Percentiles rank a stretch among this genome's conserved stretches.
These are phyloP conservation scores for Ulota crispa DNA, from an alignment of 225 moss, liverwort and hornwort genomes.

Conservation along the genomic window DNA sequence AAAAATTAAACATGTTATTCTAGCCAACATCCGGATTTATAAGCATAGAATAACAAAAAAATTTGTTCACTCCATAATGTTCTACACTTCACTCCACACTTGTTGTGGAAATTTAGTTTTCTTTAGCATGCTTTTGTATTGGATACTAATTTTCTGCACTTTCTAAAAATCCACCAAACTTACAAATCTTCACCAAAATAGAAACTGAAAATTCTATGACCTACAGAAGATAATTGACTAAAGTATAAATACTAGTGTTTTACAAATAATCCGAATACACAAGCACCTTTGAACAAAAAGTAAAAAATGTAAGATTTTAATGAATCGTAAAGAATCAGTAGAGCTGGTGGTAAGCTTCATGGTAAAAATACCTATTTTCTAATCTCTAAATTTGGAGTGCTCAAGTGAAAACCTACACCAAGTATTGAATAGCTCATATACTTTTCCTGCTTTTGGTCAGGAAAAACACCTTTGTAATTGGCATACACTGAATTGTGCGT, in stretches of 20 bases:
- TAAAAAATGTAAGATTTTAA: constrained; percentile 24
- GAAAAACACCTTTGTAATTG: constrained; percentile 28
- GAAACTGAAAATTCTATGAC: too few species aligned
- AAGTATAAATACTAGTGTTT: not conserved
- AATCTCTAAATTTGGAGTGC: constrained; percentile 29
- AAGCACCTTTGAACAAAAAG: constrained; percentile 1
- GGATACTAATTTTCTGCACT: too few species aligned
- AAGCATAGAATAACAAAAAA: too few species aligned
- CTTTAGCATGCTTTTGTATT: too few species aligned
- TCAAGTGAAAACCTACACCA: constrained; percentile 14
- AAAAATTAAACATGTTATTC: too few species aligned
- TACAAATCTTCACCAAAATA: too few species aligned
- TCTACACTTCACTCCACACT: too few species aligned
- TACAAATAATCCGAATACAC: not conserved
- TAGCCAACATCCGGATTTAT: too few species aligned
- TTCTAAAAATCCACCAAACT: too few species aligned
- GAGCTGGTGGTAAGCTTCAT: constrained; percentile 12
- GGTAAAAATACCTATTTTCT: constrained; percentile 22
- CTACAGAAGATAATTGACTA: too few species aligned
- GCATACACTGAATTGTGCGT: constrained; percentile 17
- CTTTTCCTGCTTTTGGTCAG: constrained; percentile 26
- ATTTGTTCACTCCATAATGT: too few species aligned
- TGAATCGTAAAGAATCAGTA: constrained; percentile 45
- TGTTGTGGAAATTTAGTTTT: too few species aligned
- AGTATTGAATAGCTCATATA: constrained; percentile 10